Base-by-base conservation (phyloP, 768 basidiomycete species). In the Hericium coralloides region DNA sequence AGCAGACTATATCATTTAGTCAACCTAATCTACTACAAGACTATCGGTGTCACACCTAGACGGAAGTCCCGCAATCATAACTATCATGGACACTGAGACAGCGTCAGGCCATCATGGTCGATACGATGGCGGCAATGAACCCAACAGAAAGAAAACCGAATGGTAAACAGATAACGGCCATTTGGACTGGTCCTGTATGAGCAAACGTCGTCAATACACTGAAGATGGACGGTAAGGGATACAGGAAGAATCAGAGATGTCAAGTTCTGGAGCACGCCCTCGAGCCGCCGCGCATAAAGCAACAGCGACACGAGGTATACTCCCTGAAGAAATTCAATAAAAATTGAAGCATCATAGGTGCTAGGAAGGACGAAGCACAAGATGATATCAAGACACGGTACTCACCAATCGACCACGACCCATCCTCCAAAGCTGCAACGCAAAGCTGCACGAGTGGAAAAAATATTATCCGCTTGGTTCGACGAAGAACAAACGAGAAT, bases 281-380 rank as follows among this genome's bases (percentile, higher is more conserved):
- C 31, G 31, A 31, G 31, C 31, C 26, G 0, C 65, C 68, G 63
- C 59, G 59, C 43, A 62, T 31, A 57, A 61, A 39, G 31, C 31
- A 31, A 8, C 31, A 8, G 31, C 31, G 31, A 31, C 36, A 38
- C n/a, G 59, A 54, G 81, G 83, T 85, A 86, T 87, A 72, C 85
- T 83, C 89, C 89, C 75, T 90, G 89, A 91, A 91, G 89, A 91
- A 91, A 91, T 90, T 89, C 89, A 85, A 84, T 70, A 72, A 74
- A 72, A 68, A 69, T 70, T 67, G 67, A 58, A 69, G 72, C 83
- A 86, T 86, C 85, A 87, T 79, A 58, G 66, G 67, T 31, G 31
- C 31, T 9, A 37, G 61, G 25, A 52, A 14, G 14, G 58, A 64
- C 63, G 56, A 41, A 58, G 6, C 20, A 55, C 23, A 38, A n/a